phyloP scores from a whole-genome alignment of 495 filamentous ascomycete genomes.

The Pyrenula aspistea region DNA sequence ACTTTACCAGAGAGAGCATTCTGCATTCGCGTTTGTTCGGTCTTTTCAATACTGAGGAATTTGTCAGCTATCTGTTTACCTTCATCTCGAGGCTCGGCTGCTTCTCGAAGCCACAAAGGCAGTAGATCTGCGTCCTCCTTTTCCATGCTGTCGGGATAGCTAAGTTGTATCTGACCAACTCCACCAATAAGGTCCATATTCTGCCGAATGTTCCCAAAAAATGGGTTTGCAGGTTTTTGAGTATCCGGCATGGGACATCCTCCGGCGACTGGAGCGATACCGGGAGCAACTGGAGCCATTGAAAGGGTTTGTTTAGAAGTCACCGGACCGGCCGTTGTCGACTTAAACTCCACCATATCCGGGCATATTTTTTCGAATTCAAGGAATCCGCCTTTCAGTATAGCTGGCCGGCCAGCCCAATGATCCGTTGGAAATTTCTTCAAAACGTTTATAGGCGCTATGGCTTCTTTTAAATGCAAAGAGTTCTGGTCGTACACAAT shows the following conservation, averaged over 20 bases:
- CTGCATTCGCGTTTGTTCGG: constrained; percentile 82
- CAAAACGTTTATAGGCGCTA: constrained; percentile 65
- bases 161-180: constrained; percentile 78
- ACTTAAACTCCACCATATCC: constrained; percentile 17
- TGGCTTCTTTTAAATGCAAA: constrained; percentile 63
- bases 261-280: constrained; percentile 65
- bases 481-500: constrained; percentile 81
- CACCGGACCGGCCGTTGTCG: neutral
- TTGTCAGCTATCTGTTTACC: constrained; percentile 72
- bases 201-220: constrained; percentile 92
- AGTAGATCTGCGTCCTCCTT: constrained; percentile 30
- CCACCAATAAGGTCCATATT: constrained; percentile 93
- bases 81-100: constrained; percentile 50
- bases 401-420: constrained; percentile 59
- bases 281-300: constrained; percentile 35
- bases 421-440: constrained; percentile 86
- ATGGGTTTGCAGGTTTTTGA: constrained; percentile 63
- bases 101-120: constrained; percentile 66
- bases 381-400: constrained; percentile 51
- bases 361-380: constrained; percentile 40
- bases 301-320: constrained; percentile 25
- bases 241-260: constrained; percentile 72
- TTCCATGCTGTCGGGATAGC: constrained; percentile 42
- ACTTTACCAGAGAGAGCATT: constrained; percentile 64
- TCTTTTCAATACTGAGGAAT: constrained; percentile 73